Evolutionary conservation across 78 protist species (phyloP).

Genomic region (Mastigamoeba balamuthi): DNA sequence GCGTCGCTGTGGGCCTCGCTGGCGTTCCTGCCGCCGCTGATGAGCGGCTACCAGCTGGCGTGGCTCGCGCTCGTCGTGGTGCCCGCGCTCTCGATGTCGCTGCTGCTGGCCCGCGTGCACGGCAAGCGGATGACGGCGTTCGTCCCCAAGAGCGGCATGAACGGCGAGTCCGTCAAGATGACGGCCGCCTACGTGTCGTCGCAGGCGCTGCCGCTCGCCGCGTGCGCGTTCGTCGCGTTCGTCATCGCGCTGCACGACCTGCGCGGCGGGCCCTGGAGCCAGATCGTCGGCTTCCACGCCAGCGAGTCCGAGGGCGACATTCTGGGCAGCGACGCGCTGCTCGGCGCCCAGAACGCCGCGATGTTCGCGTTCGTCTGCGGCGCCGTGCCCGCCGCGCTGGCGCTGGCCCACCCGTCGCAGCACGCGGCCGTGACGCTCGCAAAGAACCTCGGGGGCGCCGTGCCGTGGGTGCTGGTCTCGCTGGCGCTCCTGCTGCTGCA

Average conservation of each 20-base stretch:
- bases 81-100: neutral
- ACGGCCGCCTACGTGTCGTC: neutral
- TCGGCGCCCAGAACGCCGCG: neutral
- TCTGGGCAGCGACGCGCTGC: neutral
- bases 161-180: neutral
- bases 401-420: neutral
- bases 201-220: neutral
- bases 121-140: neutral
- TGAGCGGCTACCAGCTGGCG: neutral
- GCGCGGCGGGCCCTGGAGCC: neutral
- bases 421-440: neutral
- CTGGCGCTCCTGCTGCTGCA: neutral
- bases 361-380: neutral
- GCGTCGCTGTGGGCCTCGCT: neutral
- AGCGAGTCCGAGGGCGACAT: neutral
- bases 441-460: neutral
- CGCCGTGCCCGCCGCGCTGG: neutral
- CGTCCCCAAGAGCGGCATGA: neutral
- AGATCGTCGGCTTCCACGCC: neutral
- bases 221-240: neutral
- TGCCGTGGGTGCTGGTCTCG: neutral
- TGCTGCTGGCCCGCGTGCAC: neutral
- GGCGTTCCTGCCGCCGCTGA: neutral
- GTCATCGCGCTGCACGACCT: neutral
- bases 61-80: neutral